Evolutionary conservation across 75 land plant species (phyloP), one percentile per base, ranked within the genome.

Genomic region (Sequoia sempervirens): DNA sequence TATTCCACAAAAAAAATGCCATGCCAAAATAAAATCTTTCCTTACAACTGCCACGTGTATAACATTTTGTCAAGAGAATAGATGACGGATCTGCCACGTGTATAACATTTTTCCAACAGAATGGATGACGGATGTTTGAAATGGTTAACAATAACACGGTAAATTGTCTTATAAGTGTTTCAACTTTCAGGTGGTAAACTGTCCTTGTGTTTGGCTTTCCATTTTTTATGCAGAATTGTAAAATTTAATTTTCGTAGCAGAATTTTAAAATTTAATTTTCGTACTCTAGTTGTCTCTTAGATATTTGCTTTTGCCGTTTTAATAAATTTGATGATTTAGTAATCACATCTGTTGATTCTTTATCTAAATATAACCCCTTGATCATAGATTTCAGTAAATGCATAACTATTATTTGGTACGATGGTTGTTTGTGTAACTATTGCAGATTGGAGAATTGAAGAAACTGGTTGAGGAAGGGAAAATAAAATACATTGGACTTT

Each of bases 401-500:
- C 1, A 10, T 36, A 73, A 72, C 75, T 2, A 73, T 37, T 13
- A 20, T 73, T 73, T 37, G 75, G 34, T 73, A 37, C 2, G 2
- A 37, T 73, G 75, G 13, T 70, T 70, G 2, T 14, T 17, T 37
- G 20, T 74, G 18, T 2, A 74, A 1, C 20, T 37, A 15, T 46
- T 5, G 23, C 56, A 80, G 53, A 80, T 28, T 45, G 52, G 81
- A 45, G 52, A 52, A 36, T 3, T 80, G 81, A 80, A 52, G 34
- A 80, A 80, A 64, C 68, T 91, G 41, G 92, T 91, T 76, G 85
- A 88, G 73, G 90, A 91, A 85, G 92, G 92, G 17, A 91, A 91
- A 52, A 76, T 89, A 28, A 91, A 91, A 84, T 91, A 91, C 50
- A 38, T 91, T 4, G 90, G 92, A 2, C 86, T 91, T 26, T 91